Conservation (phyloP, 192 early-diverging fungal genomes). For the Phlyctochytrium arcticum region DNA sequence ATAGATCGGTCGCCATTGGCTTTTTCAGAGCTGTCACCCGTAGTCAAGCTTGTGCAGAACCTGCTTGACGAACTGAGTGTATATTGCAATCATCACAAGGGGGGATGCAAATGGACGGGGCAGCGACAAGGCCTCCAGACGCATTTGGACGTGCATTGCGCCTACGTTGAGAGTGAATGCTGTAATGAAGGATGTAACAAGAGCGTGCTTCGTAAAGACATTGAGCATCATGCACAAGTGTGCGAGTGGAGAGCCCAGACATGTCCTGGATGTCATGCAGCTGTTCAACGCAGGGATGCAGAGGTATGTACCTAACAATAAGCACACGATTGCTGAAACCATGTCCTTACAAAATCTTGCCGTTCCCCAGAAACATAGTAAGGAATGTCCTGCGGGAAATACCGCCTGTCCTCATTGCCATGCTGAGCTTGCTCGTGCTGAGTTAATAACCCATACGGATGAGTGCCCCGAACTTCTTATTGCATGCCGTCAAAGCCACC, state of each 20-base stretch:
- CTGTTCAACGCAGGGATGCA: conserved; percentile 43
- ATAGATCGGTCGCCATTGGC: conserved; percentile 52
- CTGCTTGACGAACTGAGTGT: conserved; percentile 65
- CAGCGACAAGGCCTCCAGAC: conserved; percentile 53
- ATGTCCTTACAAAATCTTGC: neutral
- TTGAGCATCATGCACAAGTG: conserved; percentile 49
- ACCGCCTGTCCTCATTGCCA: neutral
- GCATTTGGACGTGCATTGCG: conserved; percentile 57
- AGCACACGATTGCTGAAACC: neutral
- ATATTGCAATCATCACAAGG: conserved; percentile 46
- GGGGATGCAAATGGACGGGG: conserved; percentile 53
- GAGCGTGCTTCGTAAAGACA: conserved; percentile 51
- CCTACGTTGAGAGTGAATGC: conserved; percentile 48
- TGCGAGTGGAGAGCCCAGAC: conserved; percentile 50
- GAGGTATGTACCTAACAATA: too few species aligned
- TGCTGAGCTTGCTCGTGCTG: neutral
- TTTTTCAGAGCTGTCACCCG: conserved; percentile 38
- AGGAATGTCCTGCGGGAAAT: neutral
- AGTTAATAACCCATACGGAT: conserved; percentile 44
- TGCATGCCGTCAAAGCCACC: conserved; percentile 28
- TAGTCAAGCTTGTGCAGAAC: conserved; percentile 55
- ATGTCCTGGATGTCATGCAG: conserved; percentile 54
- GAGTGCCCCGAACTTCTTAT: conserved; percentile 33
- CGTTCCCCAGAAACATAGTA: neutral
- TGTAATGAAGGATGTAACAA: conserved; percentile 50